phyloP scores from a whole-genome alignment of 2,329 filamentous ascomycete genomes.

The Ascochyta fabae region DNA sequence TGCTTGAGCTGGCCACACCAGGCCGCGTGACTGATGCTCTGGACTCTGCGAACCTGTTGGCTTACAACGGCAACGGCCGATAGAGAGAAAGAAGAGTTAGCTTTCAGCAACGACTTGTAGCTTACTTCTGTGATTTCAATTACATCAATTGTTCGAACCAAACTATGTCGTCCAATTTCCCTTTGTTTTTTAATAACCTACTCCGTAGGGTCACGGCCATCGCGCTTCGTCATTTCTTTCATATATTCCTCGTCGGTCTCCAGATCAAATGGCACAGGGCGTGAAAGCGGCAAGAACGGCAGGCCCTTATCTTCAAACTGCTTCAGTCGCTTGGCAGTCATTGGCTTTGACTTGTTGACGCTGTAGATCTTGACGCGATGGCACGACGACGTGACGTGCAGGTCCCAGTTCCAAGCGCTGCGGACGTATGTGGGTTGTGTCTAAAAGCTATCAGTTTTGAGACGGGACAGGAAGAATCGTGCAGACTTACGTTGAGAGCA shows the following conservation, averaged over 20 bases:
- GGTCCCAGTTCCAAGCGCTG: slow-evolving; percentile 65
- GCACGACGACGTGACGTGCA: slow-evolving; percentile 69
- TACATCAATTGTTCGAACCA: background rate
- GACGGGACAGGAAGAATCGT: no score
- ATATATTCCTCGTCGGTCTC: slow-evolving; percentile 60
- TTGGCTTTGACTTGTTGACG: slow-evolving; percentile 60
- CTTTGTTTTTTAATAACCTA: background rate
- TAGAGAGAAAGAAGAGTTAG: background rate
- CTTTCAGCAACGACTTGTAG: no score
- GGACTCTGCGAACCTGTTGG: slow-evolving; percentile 34
- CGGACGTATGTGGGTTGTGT: slow-evolving; percentile 54
- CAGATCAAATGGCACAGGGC: slow-evolving; percentile 58
- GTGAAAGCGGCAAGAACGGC: slow-evolving; percentile 61
- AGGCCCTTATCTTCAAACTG: slow-evolving; percentile 58
- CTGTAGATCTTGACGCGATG: slow-evolving; percentile 66
- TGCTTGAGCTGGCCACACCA: slow-evolving; percentile 30
- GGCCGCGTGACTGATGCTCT: slow-evolving; percentile 28
- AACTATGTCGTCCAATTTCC: background rate
- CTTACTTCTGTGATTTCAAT: background rate
- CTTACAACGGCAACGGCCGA: slow-evolving; percentile 37
- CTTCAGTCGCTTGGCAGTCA: slow-evolving; percentile 59
- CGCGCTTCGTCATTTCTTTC: slow-evolving; percentile 48
- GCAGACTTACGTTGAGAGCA: slow-evolving; percentile 48
- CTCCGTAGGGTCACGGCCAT: slow-evolving; percentile 11
- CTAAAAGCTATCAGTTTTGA: slow-evolving; percentile 21